Evolutionary conservation across 108 stramenopile species (phyloP).

Genomic region (Nitzschia inconspicua): DNA sequence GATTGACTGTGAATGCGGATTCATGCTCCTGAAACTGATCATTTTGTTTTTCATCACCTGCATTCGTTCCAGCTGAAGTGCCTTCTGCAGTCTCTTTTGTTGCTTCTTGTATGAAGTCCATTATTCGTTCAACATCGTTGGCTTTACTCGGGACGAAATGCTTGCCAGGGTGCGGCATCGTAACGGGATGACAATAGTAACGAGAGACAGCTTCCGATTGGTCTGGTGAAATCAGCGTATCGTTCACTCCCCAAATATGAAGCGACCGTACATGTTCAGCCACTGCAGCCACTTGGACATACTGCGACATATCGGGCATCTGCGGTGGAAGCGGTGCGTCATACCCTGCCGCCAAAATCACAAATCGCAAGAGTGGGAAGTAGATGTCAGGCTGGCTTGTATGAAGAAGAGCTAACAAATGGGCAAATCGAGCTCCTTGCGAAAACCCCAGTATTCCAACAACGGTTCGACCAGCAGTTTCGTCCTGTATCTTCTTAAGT

Average conservation of each 20-base stretch:
- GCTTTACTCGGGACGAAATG: conserved; percentile 79
- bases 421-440: conserved; percentile 70
- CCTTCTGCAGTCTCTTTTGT: background rate
- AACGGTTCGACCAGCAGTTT: conserved; percentile 1
- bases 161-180: conserved; percentile 52
- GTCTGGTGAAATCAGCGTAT: conserved; percentile 47
- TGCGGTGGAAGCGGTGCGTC: conserved; percentile 54
- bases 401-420: conserved; percentile 49
- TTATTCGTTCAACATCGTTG: conserved; percentile 39
- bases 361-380: conserved; percentile 50
- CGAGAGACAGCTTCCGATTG: conserved; percentile 31
- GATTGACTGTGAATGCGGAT: background rate
- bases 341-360: conserved; percentile 66
- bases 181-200: conserved; percentile 20
- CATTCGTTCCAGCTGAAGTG: background rate
- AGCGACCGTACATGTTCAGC: conserved; percentile 41
- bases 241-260: conserved; percentile 67
- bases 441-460: conserved; percentile 77
- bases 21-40: too few relatives aligned
- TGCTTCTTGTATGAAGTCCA: conserved; percentile 48
- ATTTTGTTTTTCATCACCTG: background rate
- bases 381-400: background rate
- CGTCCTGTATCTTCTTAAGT: conserved; percentile 28
- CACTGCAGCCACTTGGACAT: too few relatives aligned
- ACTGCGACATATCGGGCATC: conserved; percentile 14